Percentiles rank a stretch among this genome's conserved stretches.
These are phyloP conservation scores for Euphorbia schlechtendalii DNA, from an alignment of 441 rosid species.

Conservation along the genomic window DNA sequence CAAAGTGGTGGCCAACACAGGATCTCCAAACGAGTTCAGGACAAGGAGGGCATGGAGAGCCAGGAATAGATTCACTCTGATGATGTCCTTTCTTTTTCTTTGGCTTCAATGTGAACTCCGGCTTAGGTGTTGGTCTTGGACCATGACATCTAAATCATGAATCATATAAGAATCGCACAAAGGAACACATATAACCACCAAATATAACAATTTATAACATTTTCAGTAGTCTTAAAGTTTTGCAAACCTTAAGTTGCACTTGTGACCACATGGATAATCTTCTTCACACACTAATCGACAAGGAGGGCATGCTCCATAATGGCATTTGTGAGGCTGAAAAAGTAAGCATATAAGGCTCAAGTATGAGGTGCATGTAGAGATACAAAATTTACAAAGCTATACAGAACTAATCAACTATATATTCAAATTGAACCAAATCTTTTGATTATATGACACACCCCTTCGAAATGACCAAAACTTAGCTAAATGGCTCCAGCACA, in stretches of 20 bases:
- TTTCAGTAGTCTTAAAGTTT: constrained; percentile 1
- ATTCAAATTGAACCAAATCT: not conserved
- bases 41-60: constrained; percentile 81
- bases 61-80: constrained; percentile 58
- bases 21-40: constrained; percentile 82
- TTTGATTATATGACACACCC: not conserved
- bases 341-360: too few species aligned
- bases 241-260: constrained; percentile 61
- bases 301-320: constrained; percentile 85
- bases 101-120: constrained; percentile 71
- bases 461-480: not conserved
- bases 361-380: not conserved
- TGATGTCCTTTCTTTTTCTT: constrained; percentile 65
- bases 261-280: constrained; percentile 79
- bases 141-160: constrained; percentile 70
- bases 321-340: constrained; percentile 81
- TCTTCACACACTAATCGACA: constrained; percentile 73
- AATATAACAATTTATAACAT: constrained; percentile 14
- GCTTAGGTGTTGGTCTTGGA: constrained; percentile 77
- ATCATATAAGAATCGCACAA: constrained; percentile 10
- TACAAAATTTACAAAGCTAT: not conserved
- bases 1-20: constrained; percentile 79
- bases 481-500: not conserved
- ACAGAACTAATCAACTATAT: not conserved
- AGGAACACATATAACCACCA: not conserved